These are phyloP conservation scores for Penicilliopsis zonata DNA, from an alignment of 495 filamentous ascomycete genomes.

Conservation along the genomic window DNA sequence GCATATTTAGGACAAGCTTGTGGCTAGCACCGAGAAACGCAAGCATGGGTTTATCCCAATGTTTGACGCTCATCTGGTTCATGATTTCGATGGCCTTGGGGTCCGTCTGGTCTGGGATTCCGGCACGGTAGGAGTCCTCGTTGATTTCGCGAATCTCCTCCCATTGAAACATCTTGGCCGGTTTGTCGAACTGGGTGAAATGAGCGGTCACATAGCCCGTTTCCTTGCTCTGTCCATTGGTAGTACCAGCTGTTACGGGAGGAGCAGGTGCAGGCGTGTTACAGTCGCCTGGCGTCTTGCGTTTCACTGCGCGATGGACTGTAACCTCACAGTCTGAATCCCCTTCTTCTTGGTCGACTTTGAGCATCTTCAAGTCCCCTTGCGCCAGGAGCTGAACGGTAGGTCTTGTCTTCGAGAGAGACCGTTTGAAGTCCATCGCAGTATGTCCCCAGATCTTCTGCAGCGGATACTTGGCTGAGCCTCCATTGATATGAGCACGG, in stretches of 20 bases:
- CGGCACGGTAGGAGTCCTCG: constrained; percentile 22
- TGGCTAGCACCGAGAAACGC: constrained; percentile 18
- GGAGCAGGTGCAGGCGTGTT: background rate
- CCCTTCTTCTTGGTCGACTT: constrained; percentile 1
- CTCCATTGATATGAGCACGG: constrained; percentile 22
- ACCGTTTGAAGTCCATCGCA: constrained; percentile 22
- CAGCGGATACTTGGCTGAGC: constrained; percentile 15
- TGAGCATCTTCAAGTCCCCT: constrained; percentile 1
- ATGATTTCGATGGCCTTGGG: constrained; percentile 30
- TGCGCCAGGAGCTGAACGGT: constrained; percentile 12
- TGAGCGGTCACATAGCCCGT: constrained; percentile 5
- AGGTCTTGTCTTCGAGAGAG: constrained; percentile 21
- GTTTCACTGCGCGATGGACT: constrained; percentile 6
- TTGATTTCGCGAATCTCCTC: constrained; percentile 21
- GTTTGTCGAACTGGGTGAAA: constrained; percentile 7
- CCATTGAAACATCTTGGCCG: constrained; percentile 16
- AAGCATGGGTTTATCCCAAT: constrained; percentile 23
- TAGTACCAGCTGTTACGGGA: background rate
- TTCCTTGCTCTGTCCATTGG: background rate
- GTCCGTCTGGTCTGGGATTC: constrained; percentile 27
- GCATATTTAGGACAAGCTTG: constrained; percentile 14
- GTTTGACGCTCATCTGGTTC: constrained; percentile 21
- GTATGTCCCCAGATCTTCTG: constrained; percentile 25
- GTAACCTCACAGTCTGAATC: constrained; percentile 20
- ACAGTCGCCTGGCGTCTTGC: constrained; percentile 7